phyloP scores from a whole-genome alignment of 768 basidiomycete genomes.

The Russula dissimulans region DNA sequence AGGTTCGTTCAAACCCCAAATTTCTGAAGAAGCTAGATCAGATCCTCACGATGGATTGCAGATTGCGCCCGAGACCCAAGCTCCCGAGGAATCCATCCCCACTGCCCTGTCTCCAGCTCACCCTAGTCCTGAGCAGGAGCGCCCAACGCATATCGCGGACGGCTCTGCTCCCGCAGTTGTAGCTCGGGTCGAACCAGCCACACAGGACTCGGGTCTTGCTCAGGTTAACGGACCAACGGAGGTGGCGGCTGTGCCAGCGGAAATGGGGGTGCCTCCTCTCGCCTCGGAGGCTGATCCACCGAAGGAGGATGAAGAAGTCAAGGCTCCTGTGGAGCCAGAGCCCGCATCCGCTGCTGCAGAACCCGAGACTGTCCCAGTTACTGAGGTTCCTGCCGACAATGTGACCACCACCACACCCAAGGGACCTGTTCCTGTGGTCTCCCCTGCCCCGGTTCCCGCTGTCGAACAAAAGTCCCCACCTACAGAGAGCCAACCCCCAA shows the following conservation, averaged over 20 bases:
- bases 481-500: neutral
- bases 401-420: neutral
- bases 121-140: neutral
- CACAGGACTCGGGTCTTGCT: neutral
- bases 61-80: neutral
- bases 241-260: neutral
- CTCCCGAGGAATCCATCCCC: neutral
- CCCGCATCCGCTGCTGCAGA: neutral
- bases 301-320: constrained; percentile 1
- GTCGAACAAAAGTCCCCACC: neutral
- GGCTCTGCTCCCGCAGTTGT: neutral
- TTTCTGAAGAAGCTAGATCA: no score
- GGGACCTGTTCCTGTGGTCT: neutral
- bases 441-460: neutral
- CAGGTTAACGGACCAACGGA: neutral
- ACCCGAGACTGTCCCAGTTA: neutral
- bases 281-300: neutral
- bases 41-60: neutral
- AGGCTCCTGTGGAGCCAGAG: neutral
- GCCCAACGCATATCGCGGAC: constrained; percentile 10
- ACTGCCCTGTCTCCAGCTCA: neutral
- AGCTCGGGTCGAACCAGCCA: neutral
- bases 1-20: neutral
- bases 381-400: neutral
- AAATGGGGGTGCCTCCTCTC: neutral